These are phyloP conservation scores for Choiromyces venosus DNA, from an alignment of 495 filamentous ascomycete species.

Conservation along the genomic window DNA sequence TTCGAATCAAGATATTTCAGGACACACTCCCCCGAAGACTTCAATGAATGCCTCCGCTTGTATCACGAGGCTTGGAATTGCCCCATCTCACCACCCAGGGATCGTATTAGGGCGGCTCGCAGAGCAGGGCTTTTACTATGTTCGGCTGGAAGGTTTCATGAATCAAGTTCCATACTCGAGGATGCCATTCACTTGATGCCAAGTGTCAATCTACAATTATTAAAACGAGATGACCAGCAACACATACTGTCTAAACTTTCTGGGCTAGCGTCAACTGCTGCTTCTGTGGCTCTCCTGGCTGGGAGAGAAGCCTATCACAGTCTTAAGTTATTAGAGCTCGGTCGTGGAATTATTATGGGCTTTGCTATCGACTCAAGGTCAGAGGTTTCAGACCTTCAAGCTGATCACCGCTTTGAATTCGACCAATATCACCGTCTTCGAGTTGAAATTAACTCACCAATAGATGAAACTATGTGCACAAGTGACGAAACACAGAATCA, in stretches of 20 bases:
- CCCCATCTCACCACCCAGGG: neutral
- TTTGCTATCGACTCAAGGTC: slow-evolving; percentile 15
- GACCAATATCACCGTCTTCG: slow-evolving; percentile 1
- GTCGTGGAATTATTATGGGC: too few relatives aligned
- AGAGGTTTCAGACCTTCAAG: slow-evolving; percentile 15
- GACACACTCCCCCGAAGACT: too few relatives aligned
- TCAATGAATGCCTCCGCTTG: too few relatives aligned
- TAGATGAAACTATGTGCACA: neutral
- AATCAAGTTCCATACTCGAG: slow-evolving; percentile 8
- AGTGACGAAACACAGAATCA: too few relatives aligned
- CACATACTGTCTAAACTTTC: too few relatives aligned
- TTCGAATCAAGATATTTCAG: too few relatives aligned
- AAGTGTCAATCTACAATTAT: slow-evolving; percentile 1
- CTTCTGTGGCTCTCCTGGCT: slow-evolving; percentile 6
- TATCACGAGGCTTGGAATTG: slow-evolving; percentile 3
- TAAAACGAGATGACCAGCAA: neutral
- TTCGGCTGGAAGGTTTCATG: slow-evolving; percentile 3
- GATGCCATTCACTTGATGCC: neutral
- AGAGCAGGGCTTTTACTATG: too few relatives aligned
- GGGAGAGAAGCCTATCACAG: slow-evolving; percentile 3
- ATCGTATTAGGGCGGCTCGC: slow-evolving; percentile 3
- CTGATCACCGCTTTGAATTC: neutral
- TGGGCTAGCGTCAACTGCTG: neutral
- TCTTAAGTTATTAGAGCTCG: too few relatives aligned
- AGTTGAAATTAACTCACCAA: neutral